Evolutionary conservation across 1,284 basidiomycete genomes (phyloP).

Genomic region (Rhodotorula sp.): DNA sequence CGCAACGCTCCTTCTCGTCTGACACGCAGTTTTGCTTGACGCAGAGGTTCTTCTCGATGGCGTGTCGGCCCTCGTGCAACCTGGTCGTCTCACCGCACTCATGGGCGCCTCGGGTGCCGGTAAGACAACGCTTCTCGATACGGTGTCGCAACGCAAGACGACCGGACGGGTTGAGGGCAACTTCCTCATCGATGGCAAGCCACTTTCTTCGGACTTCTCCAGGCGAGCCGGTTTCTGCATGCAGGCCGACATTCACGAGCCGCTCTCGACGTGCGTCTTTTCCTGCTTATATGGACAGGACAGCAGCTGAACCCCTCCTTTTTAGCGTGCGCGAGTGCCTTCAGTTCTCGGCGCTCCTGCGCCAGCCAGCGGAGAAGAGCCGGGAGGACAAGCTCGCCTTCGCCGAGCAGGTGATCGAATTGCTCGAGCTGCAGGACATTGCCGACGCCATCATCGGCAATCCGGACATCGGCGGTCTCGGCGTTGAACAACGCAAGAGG

Average conservation of each 20-base stretch:
- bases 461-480: constrained; percentile 56
- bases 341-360: constrained; percentile 61
- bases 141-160: constrained; percentile 57
- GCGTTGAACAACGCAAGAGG: constrained; percentile 59
- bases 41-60: constrained; percentile 52
- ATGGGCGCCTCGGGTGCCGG: constrained; percentile 51
- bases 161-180: constrained; percentile 57
- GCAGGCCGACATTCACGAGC: constrained; percentile 67
- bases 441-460: constrained; percentile 56
- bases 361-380: constrained; percentile 56
- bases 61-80: constrained; percentile 56
- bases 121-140: constrained; percentile 58
- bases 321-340: constrained; percentile 60
- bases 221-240: constrained; percentile 65
- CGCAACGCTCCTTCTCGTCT: too few species aligned
- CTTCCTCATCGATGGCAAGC: constrained; percentile 57
- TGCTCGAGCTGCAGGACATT: constrained; percentile 56
- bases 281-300: not conserved
- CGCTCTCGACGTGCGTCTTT: constrained; percentile 33
- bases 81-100: constrained; percentile 53
- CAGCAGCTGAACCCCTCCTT: constrained; percentile 49
- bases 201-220: constrained; percentile 55
- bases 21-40: too few species aligned
- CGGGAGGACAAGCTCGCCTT: constrained; percentile 56
- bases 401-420: constrained; percentile 57